Evolutionary conservation across 306 rosid genomes (phyloP), one percentile per base, ranked within the genome.

Genomic region (Ammopiptanthus mongolicus): DNA sequence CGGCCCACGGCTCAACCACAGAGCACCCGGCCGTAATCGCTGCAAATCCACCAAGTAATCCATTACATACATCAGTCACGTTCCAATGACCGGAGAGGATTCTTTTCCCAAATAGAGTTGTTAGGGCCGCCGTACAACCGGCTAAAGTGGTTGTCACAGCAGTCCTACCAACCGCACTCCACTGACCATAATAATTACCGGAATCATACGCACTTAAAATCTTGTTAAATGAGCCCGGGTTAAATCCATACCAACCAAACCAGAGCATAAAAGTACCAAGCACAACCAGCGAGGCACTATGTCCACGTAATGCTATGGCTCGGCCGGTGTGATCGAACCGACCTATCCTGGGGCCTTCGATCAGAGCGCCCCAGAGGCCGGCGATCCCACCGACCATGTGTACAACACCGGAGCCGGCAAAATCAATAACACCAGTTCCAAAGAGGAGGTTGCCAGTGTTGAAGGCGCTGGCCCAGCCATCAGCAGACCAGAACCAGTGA

Each of bases 201-300:
- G 88, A 5, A 0, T 5, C 7, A 70, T 94, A 91, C 0, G 86
- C 4, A 10, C 0, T 3, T 0, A 80, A 42, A 65, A 94, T 94
- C 74, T 88, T 94, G 19, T 8, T 79, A 3, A 94, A 94, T 1
- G 98, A 94, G 18, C 97, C 98, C 0, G 98, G 98, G 68, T 94
- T 94, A 44, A 94, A 94, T 1, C 98, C 98, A 61, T 91, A 94
- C 98, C 98, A 94, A 1, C 98, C 98, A 72, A 94, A 90, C 98
- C 98, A 94, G 3, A 94, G 96, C 74, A 94, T 77, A 59, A 94
- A 94, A 0, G 96, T 91, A 0, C 96, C 97, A 0, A 94, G 86
- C 0, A 94, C 98, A 0, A 91, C 97, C 0, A 94, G 17, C 0
- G 96, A 56, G 0, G 98, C 97, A 22, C 90, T 89, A 72, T 94